Evolutionary conservation across 139 green algal species (phyloP), one percentile per base, ranked within the genome.

Genomic region (Chlamydomonas incerta): DNA sequence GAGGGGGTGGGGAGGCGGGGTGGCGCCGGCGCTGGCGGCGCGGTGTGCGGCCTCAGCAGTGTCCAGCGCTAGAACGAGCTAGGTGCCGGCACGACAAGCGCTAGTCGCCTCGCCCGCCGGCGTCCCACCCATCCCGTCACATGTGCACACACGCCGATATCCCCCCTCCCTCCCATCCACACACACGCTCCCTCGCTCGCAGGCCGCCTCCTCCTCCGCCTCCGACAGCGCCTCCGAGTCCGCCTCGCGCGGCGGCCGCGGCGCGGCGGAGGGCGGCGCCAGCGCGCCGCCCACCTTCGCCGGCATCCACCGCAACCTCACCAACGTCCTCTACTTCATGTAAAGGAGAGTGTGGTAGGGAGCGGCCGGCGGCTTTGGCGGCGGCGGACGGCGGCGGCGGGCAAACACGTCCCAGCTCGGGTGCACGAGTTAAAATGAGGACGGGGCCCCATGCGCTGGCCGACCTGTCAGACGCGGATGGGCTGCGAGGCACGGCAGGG

Each of bases 241-340:
- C 55, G 17, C 20, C 55, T 23, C 20, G 34, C 34, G 24, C 2
- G 74, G 28, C 0, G 65, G n/a, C 14, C 5, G 74, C 24, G 35
- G 74, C 23, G 57, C 50, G 14, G 29, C 34, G n/a, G n/a, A n/a
- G n/a, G 74, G 26, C 35, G 74, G 60, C 10, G 60, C 74, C 24
- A 35, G 58, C 34, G 58, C 35, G 4, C 58, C 74, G 26, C 47
- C 58, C 35, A 28, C 15, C 62, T 83, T 83, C 41, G 76, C 62
- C 14, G 76, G 76, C 62, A 83, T 83, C 37, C 62, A 83, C 76
- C 62, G 29, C 26, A 23, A 46, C 29, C 76, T 83, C 4, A 50
- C 15, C 62, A 83, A 83, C 76, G 62, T 73, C 28, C 76, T 83
- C 31, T 83, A 74, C 76, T 83, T 52, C 76, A 83, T 83, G 76